Evolutionary conservation across 2,329 filamentous ascomycete species (phyloP).

Genomic region (Microdochium bolleyi): DNA sequence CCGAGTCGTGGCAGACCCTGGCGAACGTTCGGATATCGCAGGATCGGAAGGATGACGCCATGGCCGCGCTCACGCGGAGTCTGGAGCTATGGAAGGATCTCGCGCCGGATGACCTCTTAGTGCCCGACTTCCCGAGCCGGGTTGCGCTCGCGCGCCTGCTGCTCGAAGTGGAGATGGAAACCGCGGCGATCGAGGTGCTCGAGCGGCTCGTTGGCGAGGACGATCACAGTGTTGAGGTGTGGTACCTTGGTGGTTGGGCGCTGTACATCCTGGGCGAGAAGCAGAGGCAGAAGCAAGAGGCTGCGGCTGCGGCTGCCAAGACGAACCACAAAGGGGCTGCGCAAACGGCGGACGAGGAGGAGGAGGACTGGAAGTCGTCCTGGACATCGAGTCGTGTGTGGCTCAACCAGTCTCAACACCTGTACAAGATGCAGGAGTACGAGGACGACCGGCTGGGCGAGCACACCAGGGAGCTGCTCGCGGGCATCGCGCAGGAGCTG

Average conservation of each 20-base stretch:
- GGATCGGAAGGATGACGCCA: slow-evolving; percentile 68
- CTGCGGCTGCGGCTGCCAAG: slow-evolving; percentile 26
- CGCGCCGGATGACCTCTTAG: slow-evolving; percentile 58
- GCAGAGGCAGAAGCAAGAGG: slow-evolving; percentile 37
- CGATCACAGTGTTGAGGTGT: slow-evolving; percentile 88
- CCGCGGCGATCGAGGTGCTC: slow-evolving; percentile 76
- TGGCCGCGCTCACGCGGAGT: slow-evolving; percentile 69
- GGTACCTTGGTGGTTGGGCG: slow-evolving; percentile 96
- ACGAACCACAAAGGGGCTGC: slow-evolving; percentile 9
- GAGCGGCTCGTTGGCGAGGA: slow-evolving; percentile 82
- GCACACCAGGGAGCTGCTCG: slow-evolving; percentile 65
- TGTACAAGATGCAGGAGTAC: slow-evolving; percentile 76
- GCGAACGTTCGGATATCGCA: slow-evolving; percentile 94
- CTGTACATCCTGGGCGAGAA: slow-evolving; percentile 72
- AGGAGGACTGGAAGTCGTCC: slow-evolving; percentile 49
- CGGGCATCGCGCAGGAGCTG: slow-evolving; percentile 54
- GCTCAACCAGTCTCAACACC: slow-evolving; percentile 70
- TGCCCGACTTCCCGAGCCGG: slow-evolving; percentile 80
- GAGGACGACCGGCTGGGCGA: slow-evolving; percentile 73
- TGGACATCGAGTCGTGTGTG: slow-evolving; percentile 74
- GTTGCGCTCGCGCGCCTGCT: slow-evolving; percentile 78
- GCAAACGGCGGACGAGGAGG: slow-evolving; percentile 18
- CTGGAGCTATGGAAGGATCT: slow-evolving; percentile 78
- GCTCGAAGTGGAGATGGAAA: slow-evolving; percentile 83
- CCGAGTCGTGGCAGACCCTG: slow-evolving; percentile 91